Evolutionary conservation across 2,329 filamentous ascomycete genomes (phyloP).

Genomic region (Colletotrichum lupini): DNA sequence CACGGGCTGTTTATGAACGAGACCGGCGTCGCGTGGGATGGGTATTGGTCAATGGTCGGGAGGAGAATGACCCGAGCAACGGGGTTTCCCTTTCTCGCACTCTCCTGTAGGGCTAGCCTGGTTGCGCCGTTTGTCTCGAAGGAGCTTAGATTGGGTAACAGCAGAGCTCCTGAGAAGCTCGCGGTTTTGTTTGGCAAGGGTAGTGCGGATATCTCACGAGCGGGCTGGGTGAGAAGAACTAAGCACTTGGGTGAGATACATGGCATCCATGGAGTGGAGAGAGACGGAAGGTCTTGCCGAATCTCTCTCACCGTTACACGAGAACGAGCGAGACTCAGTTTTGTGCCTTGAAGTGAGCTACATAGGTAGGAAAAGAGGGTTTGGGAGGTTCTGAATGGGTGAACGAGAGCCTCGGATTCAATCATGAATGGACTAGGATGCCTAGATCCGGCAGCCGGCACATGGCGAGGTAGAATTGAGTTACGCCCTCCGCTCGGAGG

Average conservation of each 20-base stretch:
- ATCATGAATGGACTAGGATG: background rate
- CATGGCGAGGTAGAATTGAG: background rate
- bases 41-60: conserved; percentile 1
- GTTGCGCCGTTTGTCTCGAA: background rate
- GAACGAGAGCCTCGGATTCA: background rate
- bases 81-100: background rate
- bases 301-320: background rate
- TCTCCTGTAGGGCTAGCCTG: background rate
- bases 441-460: background rate
- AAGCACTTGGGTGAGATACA: background rate
- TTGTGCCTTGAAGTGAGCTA: background rate
- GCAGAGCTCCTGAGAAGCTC: background rate
- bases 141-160: background rate
- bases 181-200: background rate
- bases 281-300: background rate
- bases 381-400: background rate
- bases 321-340: background rate
- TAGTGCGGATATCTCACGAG: background rate
- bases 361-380: background rate
- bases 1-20: conserved; percentile 11
- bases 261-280: background rate
- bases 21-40: background rate
- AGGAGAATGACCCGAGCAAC: background rate
- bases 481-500: background rate
- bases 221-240: background rate